A percentile compares a stretch with the other conserved stretches of the same genome.
These are phyloP conservation scores for Globisporangium ultimum DNA, from an alignment of 352 stramenopile genomes.

Conservation along the genomic window DNA sequence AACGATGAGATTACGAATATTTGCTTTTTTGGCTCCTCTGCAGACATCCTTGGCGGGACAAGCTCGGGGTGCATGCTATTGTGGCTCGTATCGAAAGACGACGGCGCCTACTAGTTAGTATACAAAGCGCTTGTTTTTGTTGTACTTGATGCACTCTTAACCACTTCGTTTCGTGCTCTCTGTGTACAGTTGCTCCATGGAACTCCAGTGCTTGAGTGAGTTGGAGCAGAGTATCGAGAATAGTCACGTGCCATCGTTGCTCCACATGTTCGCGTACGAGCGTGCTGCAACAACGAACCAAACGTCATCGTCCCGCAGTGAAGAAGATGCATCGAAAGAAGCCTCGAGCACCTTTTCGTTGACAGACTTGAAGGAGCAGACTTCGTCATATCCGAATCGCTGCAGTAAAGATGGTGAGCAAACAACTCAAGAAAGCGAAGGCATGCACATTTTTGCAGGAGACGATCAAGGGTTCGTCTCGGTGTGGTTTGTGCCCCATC, in stretches of 20 bases:
- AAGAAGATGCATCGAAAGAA: not conserved
- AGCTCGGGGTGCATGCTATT: constrained; percentile 39
- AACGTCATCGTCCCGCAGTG: not conserved
- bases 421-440: constrained; percentile 21
- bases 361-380: constrained; percentile 3
- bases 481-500: constrained; percentile 28
- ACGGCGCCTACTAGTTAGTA: constrained; percentile 14
- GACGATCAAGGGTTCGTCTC: constrained; percentile 44
- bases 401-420: constrained; percentile 24
- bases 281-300: not conserved
- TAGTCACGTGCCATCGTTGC: not conserved
- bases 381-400: constrained; percentile 13
- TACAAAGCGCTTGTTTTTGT: not conserved
- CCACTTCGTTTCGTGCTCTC: not conserved
- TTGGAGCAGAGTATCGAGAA: not conserved
- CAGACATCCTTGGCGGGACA: constrained; percentile 51
- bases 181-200: constrained; percentile 7
- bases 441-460: constrained; percentile 34
- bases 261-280: constrained; percentile 7
- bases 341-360: constrained; percentile 6
- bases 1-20: constrained; percentile 53
- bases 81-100: constrained; percentile 25
- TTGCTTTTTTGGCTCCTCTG: constrained; percentile 39
- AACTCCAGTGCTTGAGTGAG: constrained; percentile 9
- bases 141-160: not conserved